Evolutionary conservation across 2,329 filamentous ascomycete species (phyloP).

Genomic region (Pyrenochaeta sp.): DNA sequence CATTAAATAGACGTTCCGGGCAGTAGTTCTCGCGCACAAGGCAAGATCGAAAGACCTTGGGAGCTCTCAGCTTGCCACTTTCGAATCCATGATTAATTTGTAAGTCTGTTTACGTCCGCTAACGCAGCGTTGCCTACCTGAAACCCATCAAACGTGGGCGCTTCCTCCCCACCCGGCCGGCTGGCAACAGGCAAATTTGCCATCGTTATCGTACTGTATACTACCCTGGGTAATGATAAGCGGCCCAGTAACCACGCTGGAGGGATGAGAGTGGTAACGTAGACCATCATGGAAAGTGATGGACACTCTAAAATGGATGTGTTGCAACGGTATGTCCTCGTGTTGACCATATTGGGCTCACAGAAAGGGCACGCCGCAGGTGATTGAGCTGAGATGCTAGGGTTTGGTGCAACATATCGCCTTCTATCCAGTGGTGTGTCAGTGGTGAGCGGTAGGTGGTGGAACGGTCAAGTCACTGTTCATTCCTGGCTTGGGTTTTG

Average conservation of each 20-base stretch:
- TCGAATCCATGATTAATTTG: neutral
- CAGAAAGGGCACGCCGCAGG: neutral
- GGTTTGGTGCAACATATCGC: neutral
- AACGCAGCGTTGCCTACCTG: neutral
- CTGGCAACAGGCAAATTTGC: neutral
- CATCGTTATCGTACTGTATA: neutral
- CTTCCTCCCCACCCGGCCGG: neutral
- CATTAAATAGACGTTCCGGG: neutral
- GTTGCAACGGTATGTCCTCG: neutral
- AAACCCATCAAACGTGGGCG: neutral
- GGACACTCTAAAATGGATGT: neutral
- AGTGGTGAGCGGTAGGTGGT: too few relatives aligned
- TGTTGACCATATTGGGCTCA: neutral
- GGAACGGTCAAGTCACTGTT: neutral
- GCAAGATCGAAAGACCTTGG: too few relatives aligned
- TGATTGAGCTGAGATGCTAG: neutral
- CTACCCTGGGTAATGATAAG: neutral
- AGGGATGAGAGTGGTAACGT: neutral
- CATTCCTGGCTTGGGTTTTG: constrained; percentile 5
- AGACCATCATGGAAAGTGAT: neutral
- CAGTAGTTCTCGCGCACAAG: neutral
- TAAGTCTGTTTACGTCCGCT: neutral
- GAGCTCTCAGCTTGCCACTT: neutral
- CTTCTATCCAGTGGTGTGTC: neutral
- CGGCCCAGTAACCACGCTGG: neutral